These are phyloP conservation scores for Tulasnella sp. DNA, from an alignment of 768 basidiomycete genomes.

Conservation along the genomic window DNA sequence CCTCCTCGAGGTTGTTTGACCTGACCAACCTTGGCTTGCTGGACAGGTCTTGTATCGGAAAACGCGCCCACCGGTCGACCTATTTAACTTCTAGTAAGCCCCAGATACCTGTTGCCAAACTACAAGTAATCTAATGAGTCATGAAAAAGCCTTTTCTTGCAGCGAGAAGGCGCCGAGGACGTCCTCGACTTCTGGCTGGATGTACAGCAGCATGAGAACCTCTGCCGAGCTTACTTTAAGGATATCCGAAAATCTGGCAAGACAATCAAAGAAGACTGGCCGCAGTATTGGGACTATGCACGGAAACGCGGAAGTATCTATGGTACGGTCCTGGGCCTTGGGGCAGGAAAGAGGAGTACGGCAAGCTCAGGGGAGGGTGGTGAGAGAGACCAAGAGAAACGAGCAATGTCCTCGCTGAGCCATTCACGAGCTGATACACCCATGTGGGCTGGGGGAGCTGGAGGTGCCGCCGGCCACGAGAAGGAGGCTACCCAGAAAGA, in stretches of 20 bases:
- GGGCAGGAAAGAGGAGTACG: constrained; percentile 63
- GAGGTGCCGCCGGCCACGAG: constrained; percentile 33
- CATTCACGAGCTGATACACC: constrained; percentile 38
- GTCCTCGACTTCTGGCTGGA: constrained; percentile 98
- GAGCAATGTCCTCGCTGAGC: constrained; percentile 32
- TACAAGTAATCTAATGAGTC: constrained; percentile 1
- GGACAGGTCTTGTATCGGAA: constrained; percentile 81
- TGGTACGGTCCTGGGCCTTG: constrained; percentile 73
- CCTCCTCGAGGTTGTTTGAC: not conserved
- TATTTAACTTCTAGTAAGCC: constrained; percentile 98
- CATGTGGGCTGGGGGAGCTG: constrained; percentile 22
- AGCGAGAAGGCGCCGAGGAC: constrained; percentile 92
- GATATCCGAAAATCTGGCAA: constrained; percentile 92
- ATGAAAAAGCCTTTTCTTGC: constrained; percentile 70
- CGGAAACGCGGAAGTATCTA: constrained; percentile 87
- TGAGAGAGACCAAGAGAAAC: constrained; percentile 52
- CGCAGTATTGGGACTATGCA: constrained; percentile 94
- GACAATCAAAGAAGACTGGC: constrained; percentile 94
- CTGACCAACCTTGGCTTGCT: constrained; percentile 25
- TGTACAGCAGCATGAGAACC: constrained; percentile 97
- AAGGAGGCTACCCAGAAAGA: constrained; percentile 8
- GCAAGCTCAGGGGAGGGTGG: constrained; percentile 61
- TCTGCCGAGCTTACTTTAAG: constrained; percentile 98
- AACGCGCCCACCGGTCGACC: constrained; percentile 89
- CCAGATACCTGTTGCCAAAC: not conserved